Evolutionary conservation across 208 protist species (phyloP), one percentile per base, ranked within the genome.

Genomic region (Acanthamoeba triangularis): DNA sequence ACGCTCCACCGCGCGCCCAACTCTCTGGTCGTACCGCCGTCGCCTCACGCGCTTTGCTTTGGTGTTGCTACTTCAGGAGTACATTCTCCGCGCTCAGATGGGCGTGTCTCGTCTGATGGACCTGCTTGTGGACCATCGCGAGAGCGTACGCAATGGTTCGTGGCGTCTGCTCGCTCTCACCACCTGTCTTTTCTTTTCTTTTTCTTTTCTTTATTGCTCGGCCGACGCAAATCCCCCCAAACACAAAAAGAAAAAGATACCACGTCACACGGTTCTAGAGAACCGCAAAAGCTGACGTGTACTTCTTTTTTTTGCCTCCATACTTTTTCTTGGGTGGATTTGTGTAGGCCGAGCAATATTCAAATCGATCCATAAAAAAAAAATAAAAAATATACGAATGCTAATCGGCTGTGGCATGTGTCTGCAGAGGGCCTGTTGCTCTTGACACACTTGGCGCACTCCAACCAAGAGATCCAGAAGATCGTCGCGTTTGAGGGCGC

Each of bases 381-480:
- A n/a, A n/a, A n/a, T n/a, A n/a, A n/a, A n/a, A n/a, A n/a, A n/a
- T n/a, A n/a, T n/a, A n/a, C n/a, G n/a, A n/a, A n/a, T n/a, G n/a
- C n/a, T 56, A 18, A 28, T 76, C 16, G 18, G 28, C 61, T 76
- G 8, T 41, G 10, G 8, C 10, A 16, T n/a, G 1, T n/a, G n/a
- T n/a, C n/a, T n/a, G n/a, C 44, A 85, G 76, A 85, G 76, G 76
- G 76, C 44, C 44, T 85, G 76, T 18, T 85, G 8, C 44, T 85
- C 41, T n/a, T 85, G 35, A 44, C 35, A 18, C 41, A 44, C 25
- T 28, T 85, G 23, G 76, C 44, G 23, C 41, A 85, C 35, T 56
- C 35, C 37, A 85, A 85, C 25, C 76, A 85, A 10, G 76, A 85
- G 44, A 85, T 85, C 35, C 76, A 85, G 33, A 85, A 85, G 44